Percentiles rank a stretch among this genome's conserved stretches.
Evolutionary conservation across 2,329 filamentous ascomycete species (phyloP).

Genomic region (Volutella citrinella): DNA sequence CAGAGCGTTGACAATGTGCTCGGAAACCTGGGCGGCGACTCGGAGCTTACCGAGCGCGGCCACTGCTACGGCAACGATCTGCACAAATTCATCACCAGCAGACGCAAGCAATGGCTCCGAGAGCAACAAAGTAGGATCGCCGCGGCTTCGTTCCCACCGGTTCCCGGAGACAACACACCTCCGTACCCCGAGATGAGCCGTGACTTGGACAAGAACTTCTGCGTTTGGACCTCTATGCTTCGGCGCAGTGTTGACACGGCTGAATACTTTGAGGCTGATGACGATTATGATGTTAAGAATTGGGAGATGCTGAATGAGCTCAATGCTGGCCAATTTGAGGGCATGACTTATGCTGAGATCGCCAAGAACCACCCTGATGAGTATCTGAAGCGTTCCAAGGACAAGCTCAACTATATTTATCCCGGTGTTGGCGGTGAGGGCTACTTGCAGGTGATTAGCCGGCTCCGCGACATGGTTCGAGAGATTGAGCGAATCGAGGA

Average conservation of each 20-base stretch:
- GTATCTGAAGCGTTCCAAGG: constrained; percentile 71
- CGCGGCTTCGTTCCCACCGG: constrained; percentile 80
- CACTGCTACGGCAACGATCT: constrained; percentile 75
- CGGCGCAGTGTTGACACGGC: constrained; percentile 85
- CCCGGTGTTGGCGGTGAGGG: constrained; percentile 94
- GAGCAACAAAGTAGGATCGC: constrained; percentile 77
- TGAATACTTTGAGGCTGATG: constrained; percentile 83
- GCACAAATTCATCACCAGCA: constrained; percentile 77
- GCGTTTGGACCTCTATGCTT: constrained; percentile 98
- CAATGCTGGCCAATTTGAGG: constrained; percentile 89
- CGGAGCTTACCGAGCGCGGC: constrained; percentile 77
- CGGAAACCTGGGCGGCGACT: constrained; percentile 89
- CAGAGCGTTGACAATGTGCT: constrained; percentile 84
- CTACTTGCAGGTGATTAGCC: constrained; percentile 95
- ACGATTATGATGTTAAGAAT: constrained; percentile 94
- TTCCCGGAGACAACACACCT: constrained; percentile 86
- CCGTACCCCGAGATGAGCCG: constrained; percentile 83
- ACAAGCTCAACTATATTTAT: constrained; percentile 96
- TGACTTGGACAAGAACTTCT: constrained; percentile 82
- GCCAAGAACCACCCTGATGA: constrained; percentile 75
- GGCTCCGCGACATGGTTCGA: constrained; percentile 89
- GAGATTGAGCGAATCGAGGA: constrained; percentile 97
- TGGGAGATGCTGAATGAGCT: constrained; percentile 98
- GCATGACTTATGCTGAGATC: constrained; percentile 92
- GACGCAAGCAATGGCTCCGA: constrained; percentile 77